Conservation (phyloP, 768 basidiomycete species). For the Piloderma croceum region DNA sequence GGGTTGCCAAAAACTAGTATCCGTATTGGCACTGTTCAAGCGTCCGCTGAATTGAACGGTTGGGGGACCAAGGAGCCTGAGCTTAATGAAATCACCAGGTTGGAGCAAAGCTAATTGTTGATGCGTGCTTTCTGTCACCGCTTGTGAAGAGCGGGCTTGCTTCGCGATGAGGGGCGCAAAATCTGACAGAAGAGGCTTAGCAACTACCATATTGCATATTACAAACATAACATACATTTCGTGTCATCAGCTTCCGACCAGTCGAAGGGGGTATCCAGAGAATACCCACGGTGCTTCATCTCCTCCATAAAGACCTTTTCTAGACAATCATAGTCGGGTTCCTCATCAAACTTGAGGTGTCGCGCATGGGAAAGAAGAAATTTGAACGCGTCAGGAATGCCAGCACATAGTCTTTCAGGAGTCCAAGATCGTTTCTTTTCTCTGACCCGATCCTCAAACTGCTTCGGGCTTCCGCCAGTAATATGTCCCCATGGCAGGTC, state of each 20-base stretch:
- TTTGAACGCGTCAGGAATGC: neutral
- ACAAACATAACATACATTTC: too few relatives aligned
- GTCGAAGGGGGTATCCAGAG: neutral
- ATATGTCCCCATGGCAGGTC: neutral
- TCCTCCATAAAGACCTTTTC: neutral
- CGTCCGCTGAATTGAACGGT: too few relatives aligned
- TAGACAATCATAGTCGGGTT: neutral
- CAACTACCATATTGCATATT: too few relatives aligned
- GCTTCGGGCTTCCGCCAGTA: neutral
- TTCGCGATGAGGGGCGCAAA: too few relatives aligned
- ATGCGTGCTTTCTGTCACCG: too few relatives aligned
- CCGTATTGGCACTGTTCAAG: too few relatives aligned
- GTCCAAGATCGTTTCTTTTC: conserved; percentile 1
- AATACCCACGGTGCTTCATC: neutral
- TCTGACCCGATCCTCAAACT: neutral
- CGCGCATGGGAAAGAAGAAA: neutral
- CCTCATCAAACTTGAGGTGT: neutral
- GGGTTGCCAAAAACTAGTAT: too few relatives aligned
- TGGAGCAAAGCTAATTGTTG: too few relatives aligned
- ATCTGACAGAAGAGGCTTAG: too few relatives aligned
- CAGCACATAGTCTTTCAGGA: neutral
- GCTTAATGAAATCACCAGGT: too few relatives aligned
- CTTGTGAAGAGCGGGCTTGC: too few relatives aligned
- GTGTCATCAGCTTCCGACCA: neutral
- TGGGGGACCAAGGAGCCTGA: too few relatives aligned